A percentile compares a stretch with the other conserved stretches of the same genome.
Evolutionary conservation across 2,329 filamentous ascomycete genomes (phyloP).

Genomic region (Drechslera avenae): DNA sequence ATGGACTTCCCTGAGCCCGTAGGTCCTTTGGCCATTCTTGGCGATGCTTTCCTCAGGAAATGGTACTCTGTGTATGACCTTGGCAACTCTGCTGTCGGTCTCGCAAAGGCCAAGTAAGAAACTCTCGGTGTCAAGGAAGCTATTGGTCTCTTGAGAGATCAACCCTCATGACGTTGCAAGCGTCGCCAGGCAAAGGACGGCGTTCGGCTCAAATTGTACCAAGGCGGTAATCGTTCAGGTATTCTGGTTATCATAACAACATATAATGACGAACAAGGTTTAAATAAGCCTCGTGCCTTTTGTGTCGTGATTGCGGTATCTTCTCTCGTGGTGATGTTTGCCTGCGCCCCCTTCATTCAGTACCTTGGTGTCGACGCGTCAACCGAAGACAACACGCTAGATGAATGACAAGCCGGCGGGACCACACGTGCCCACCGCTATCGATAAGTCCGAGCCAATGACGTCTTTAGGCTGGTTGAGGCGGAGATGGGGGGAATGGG

Average conservation of each 20-base stretch:
- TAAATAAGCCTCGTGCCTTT: background rate
- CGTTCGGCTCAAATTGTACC: constrained; percentile 32
- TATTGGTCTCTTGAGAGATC: background rate
- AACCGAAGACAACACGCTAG: constrained; percentile 3
- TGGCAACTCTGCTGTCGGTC: constrained; percentile 83
- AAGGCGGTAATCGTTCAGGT: constrained; percentile 18
- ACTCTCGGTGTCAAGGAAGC: no score
- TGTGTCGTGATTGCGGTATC: background rate
- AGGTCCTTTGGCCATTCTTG: constrained; percentile 91
- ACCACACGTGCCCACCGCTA: constrained; percentile 6
- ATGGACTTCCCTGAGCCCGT: constrained; percentile 84
- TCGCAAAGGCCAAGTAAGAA: constrained; percentile 78
- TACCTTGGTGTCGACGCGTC: constrained; percentile 3
- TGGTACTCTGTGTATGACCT: constrained; percentile 98
- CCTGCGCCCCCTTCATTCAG: no score
- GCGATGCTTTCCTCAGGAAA: constrained; percentile 79
- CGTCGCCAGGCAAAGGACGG: constrained; percentile 7
- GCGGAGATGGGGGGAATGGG: constrained; percentile 1
- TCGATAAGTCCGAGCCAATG: constrained; percentile 16
- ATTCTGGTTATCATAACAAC: constrained; percentile 7
- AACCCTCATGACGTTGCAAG: constrained; percentile 4
- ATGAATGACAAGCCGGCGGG: background rate
- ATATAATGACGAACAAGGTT: constrained; percentile 17
- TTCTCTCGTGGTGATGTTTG: no score
- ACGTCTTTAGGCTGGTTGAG: constrained; percentile 8